Evolutionary conservation across 1,284 basidiomycete genomes (phyloP).

Genomic region (Moesziomyces parantarcticus): DNA sequence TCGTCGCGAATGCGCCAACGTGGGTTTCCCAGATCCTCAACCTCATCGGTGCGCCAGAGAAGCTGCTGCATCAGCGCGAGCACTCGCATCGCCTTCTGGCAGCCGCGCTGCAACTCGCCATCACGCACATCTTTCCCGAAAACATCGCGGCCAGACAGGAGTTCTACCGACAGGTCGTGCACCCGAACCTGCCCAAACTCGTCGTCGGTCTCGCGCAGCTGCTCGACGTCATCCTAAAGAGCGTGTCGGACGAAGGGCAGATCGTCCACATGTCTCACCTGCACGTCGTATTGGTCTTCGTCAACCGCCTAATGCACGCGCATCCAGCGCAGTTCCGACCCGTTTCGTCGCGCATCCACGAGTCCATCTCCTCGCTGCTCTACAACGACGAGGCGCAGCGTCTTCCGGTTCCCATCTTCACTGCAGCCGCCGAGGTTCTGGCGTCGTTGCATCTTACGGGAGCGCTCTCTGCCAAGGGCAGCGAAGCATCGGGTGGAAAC

Average conservation of each 20-base stretch:
- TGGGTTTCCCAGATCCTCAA: slow-evolving; percentile 50
- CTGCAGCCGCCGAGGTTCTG: slow-evolving; percentile 36
- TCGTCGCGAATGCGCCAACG: slow-evolving; percentile 30
- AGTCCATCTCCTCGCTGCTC: slow-evolving; percentile 31
- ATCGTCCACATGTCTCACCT: slow-evolving; percentile 9
- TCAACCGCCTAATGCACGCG: slow-evolving; percentile 29
- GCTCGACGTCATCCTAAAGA: slow-evolving; percentile 9
- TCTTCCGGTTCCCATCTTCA: slow-evolving; percentile 15
- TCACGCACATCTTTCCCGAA: slow-evolving; percentile 32
- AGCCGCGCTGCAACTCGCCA: slow-evolving; percentile 24
- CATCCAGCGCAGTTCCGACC: slow-evolving; percentile 49
- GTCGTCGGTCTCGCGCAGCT: slow-evolving; percentile 22
- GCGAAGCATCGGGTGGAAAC: slow-evolving; percentile 32
- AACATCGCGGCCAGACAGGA: slow-evolving; percentile 40
- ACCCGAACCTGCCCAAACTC: slow-evolving; percentile 43
- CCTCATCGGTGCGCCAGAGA: slow-evolving; percentile 26
- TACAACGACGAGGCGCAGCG: slow-evolving; percentile 18
- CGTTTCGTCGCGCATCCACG: slow-evolving; percentile 39
- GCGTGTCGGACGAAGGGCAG: slow-evolving; percentile 8
- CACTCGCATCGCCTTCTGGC: slow-evolving; percentile 23
- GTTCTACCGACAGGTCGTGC: slow-evolving; percentile 52
- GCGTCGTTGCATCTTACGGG: slow-evolving; percentile 54
- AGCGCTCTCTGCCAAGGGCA: slow-evolving; percentile 35
- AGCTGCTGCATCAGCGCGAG: slow-evolving; percentile 19
- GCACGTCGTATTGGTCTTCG: slow-evolving; percentile 22